Conservation (phyloP, 2,329 filamentous ascomycete species). For the Colletotrichum tanaceti region DNA sequence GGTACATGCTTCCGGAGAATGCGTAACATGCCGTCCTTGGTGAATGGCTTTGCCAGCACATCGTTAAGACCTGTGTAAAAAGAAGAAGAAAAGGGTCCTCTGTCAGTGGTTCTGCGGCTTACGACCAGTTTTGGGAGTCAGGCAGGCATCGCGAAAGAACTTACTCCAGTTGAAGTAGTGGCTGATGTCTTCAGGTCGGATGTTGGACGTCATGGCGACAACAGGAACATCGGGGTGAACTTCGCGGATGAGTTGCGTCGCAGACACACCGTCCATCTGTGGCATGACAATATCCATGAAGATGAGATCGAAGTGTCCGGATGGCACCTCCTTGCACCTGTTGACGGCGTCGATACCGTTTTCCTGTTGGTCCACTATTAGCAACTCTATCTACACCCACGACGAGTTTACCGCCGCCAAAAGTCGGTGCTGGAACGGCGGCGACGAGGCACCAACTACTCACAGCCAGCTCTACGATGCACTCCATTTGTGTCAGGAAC, state of each 20-base stretch:
- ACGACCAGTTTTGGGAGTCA: too few relatives aligned
- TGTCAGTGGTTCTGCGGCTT: constrained; percentile 29
- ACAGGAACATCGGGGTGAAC: constrained; percentile 86
- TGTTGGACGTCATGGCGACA: constrained; percentile 99
- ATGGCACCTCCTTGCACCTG: constrained; percentile 71
- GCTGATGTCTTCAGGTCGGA: constrained; percentile 93
- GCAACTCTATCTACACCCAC: neutral
- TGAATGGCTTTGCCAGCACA: constrained; percentile 96
- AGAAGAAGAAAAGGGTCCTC: neutral
- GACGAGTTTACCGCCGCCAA: neutral
- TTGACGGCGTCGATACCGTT: constrained; percentile 94
- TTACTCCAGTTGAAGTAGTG: constrained; percentile 81
- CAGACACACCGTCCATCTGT: constrained; percentile 92
- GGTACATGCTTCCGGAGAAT: constrained; percentile 90
- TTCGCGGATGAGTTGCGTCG: constrained; percentile 91
- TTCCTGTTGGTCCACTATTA: constrained; percentile 43
- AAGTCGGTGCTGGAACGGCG: neutral
- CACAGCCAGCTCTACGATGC: constrained; percentile 75
- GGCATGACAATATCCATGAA: constrained; percentile 99
- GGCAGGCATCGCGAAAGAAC: neutral
- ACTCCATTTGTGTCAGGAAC: constrained; percentile 73
- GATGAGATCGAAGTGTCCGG: constrained; percentile 72
- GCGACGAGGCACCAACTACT: constrained; percentile 48
- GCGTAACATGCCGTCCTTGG: constrained; percentile 83
- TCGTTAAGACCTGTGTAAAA: constrained; percentile 88